A percentile compares a stretch with the other conserved stretches of the same genome.
phyloP scores from a whole-genome alignment of 1,284 basidiomycete species.

The Xanthoconium separans region DNA sequence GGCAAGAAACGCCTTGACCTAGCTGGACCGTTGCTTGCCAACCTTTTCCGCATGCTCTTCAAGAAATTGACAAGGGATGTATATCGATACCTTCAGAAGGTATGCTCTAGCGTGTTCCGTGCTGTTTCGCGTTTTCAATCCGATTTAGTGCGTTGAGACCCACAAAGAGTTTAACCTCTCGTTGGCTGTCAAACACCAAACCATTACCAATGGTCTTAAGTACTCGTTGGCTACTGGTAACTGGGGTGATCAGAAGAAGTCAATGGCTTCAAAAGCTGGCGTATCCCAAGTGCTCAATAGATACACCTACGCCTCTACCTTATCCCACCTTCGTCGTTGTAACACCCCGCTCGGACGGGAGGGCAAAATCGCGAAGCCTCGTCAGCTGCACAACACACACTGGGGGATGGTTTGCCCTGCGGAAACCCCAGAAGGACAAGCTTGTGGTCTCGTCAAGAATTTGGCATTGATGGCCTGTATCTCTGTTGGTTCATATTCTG shows the following conservation, averaged over 20 bases:
- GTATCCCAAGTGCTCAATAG: constrained; percentile 99
- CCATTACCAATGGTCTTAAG: constrained; percentile 97
- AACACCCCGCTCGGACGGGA: constrained; percentile 98
- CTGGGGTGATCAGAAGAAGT: constrained; percentile 99
- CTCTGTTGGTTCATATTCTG: constrained; percentile 95
- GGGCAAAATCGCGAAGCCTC: constrained; percentile 99
- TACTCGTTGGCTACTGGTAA: constrained; percentile 99
- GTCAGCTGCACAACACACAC: constrained; percentile 98
- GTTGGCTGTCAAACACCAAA: constrained; percentile 92
- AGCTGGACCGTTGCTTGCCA: constrained; percentile 92
- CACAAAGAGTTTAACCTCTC: constrained; percentile 95
- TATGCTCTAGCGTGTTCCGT: constrained; percentile 31
- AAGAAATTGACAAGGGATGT: constrained; percentile 96
- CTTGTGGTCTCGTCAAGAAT: constrained; percentile 99
- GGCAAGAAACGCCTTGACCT: constrained; percentile 98
- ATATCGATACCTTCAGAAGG: constrained; percentile 96
- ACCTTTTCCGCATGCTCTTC: constrained; percentile 97
- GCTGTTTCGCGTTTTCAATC: not conserved
- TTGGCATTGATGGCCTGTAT: constrained; percentile 97
- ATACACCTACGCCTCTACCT: constrained; percentile 97
- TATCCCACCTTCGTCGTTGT: constrained; percentile 96
- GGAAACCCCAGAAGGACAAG: constrained; percentile 99
- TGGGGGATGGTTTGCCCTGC: constrained; percentile 99
- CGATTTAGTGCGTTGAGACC: constrained; percentile 86
- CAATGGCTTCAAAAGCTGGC: constrained; percentile 96